Base-by-base conservation (phyloP, 2,329 filamentous ascomycete species). In the Colletotrichum echinochloae region DNA sequence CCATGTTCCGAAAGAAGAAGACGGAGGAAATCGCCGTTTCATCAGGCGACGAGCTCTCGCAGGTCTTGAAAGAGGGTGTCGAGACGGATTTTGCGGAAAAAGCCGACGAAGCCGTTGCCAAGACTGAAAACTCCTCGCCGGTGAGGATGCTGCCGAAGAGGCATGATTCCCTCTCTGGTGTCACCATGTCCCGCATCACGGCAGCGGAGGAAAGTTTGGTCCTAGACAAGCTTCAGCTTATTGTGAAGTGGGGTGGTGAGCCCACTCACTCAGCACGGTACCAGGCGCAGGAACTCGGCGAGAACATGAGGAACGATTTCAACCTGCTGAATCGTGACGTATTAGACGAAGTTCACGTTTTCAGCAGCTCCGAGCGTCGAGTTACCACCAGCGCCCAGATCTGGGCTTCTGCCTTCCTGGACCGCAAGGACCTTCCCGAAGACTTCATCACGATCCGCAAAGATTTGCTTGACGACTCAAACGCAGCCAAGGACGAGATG, bases 191-290 rank as follows among this genome's bases (percentile, higher is more conserved):
- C 28, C 92, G 97, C 71, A 97, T 97, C 71, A 96, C 95, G 8
- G 95, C 96, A 0, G 94, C 91, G 20, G 96, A 98, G 78, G 94
- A 98, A 78, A 94, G 95, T 76, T 87, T 98, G 59, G 92, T 97
- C 1, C 87, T 99, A 2, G 97, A 99, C 79, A 99, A 99, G 81
- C 84, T 99, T 41, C 96, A 99, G 79, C 88, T 99, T 48, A 97
- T 99, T 75, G 96, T 99, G 81, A 99, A 99, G 79, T 99, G 96
- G 97, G 96, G 96, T 74, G 96, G 96, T 49, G 96, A 99, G 79
- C 96, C 97, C 16, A 99, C 96, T 0, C 97, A 99, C 81, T 97
- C 96, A 35, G 97, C 96, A 39, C 90, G 96, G 60, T 98, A 99
- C 78, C 96, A 99, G 81, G 91, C 96, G 1, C 94, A 97, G 76